A percentile compares a stretch with the other conserved stretches of the same genome.
Conservation (phyloP, 2,329 filamentous ascomycete genomes). For the Diaporthe aspalathi region DNA sequence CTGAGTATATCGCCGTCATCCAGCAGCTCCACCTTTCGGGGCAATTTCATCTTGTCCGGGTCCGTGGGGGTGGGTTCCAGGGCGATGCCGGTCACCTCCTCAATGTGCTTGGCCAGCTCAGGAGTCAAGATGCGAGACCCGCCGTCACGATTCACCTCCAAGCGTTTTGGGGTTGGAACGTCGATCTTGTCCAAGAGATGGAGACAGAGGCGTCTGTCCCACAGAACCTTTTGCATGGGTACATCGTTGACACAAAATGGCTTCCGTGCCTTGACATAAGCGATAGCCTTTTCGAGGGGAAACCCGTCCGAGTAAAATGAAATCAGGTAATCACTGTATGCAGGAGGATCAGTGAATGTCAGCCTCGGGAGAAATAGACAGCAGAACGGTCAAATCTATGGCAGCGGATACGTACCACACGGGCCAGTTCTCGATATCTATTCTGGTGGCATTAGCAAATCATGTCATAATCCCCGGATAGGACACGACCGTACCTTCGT, state of each 20-base stretch:
- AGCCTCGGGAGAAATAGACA: not conserved
- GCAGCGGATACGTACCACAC: constrained; percentile 70
- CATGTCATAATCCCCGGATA: not conserved
- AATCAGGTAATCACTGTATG: constrained; percentile 83
- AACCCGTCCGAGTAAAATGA: constrained; percentile 99
- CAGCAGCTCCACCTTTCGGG: constrained; percentile 82
- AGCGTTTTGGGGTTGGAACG: constrained; percentile 86
- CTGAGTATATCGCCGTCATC: constrained; percentile 89
- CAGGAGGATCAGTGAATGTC: constrained; percentile 42
- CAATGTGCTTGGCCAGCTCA: constrained; percentile 83
- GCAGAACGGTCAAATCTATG: not conserved
- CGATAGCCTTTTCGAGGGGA: constrained; percentile 94
- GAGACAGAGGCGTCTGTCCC: constrained; percentile 93
- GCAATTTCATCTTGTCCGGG: constrained; percentile 64
- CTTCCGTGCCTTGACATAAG: constrained; percentile 91
- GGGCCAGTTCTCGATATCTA: constrained; percentile 93
- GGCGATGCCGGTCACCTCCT: constrained; percentile 81
- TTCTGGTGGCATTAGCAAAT: constrained; percentile 38
- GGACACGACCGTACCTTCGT: constrained; percentile 72
- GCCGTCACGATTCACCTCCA: constrained; percentile 94
- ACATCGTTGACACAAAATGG: constrained; percentile 98
- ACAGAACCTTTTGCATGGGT: constrained; percentile 95
- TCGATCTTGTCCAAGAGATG: constrained; percentile 88
- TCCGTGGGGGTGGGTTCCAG: constrained; percentile 78
- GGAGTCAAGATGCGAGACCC: constrained; percentile 82